These are phyloP conservation scores for Xylaria hypoxylon DNA, from an alignment of 2,329 filamentous ascomycete genomes.

Conservation along the genomic window DNA sequence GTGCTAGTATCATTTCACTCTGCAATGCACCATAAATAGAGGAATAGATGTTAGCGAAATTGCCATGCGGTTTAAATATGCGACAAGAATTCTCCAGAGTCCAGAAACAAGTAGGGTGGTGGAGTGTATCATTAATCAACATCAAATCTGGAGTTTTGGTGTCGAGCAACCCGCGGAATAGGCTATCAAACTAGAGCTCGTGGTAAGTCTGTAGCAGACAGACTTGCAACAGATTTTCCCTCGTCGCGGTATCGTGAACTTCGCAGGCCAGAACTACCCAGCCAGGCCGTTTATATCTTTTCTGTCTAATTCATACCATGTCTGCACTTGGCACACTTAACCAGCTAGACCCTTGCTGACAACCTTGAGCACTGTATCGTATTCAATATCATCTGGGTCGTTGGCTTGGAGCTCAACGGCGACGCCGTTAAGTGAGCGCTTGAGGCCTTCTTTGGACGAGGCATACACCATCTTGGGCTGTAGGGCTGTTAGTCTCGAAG, in stretches of 20 bases:
- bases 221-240: slow-evolving; percentile 31
- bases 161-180: slow-evolving; percentile 49
- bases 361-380: slow-evolving; percentile 74
- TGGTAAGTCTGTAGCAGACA: slow-evolving; percentile 39
- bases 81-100: slow-evolving; percentile 48
- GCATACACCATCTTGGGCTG: slow-evolving; percentile 90
- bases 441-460: slow-evolving; percentile 87
- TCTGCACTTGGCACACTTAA: slow-evolving; percentile 50
- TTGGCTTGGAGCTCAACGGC: slow-evolving; percentile 85
- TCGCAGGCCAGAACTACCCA: slow-evolving; percentile 40
- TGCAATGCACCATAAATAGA: not conserved
- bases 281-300: slow-evolving; percentile 29
- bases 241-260: slow-evolving; percentile 46
- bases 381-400: slow-evolving; percentile 84
- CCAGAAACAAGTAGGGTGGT: slow-evolving; percentile 47
- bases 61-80: slow-evolving; percentile 31
- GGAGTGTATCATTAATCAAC: slow-evolving; percentile 51
- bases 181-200: slow-evolving; percentile 46
- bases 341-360: slow-evolving; percentile 72
- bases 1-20: not conserved
- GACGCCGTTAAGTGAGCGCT: slow-evolving; percentile 80
- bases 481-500: slow-evolving; percentile 35
- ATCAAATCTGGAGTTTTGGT: slow-evolving; percentile 51
- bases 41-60: slow-evolving; percentile 25
- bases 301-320: slow-evolving; percentile 30